phyloP scores from a whole-genome alignment of 139 green algal species.

The Bryopsis sp. region DNA sequence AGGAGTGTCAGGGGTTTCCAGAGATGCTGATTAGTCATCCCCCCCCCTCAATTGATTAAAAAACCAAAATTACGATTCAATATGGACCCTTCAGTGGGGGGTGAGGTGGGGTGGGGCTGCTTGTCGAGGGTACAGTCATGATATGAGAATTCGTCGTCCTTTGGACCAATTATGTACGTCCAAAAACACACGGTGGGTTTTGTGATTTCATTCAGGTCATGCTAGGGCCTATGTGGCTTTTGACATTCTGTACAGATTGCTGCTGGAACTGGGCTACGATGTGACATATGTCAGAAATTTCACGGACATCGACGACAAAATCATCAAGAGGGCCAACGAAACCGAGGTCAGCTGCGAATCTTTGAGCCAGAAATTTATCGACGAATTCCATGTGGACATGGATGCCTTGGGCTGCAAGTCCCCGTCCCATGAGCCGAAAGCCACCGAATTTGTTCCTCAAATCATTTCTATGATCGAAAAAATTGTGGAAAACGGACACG shows the following conservation, averaged over 20 bases:
- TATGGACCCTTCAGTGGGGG: too few species aligned
- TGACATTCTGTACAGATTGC: slow-evolving; percentile 79
- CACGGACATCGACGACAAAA: slow-evolving; percentile 94
- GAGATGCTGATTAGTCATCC: too few species aligned
- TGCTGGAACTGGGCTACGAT: slow-evolving; percentile 54
- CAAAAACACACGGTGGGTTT: background rate
- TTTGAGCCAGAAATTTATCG: slow-evolving; percentile 72
- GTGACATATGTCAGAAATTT: slow-evolving; percentile 69
- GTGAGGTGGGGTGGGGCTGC: too few species aligned
- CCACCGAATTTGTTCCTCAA: slow-evolving; percentile 74
- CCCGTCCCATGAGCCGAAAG: slow-evolving; percentile 78
- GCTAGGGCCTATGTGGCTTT: slow-evolving; percentile 92
- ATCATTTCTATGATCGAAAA: slow-evolving; percentile 82
- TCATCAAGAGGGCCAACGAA: slow-evolving; percentile 79
- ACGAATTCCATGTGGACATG: slow-evolving; percentile 92
- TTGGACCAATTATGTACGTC: too few species aligned
- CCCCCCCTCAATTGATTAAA: too few species aligned
- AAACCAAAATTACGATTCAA: too few species aligned
- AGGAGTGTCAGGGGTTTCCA: too few species aligned
- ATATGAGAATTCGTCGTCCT: too few species aligned
- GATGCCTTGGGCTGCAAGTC: slow-evolving; percentile 65
- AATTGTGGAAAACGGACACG: slow-evolving; percentile 85
- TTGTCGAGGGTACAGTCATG: too few species aligned
- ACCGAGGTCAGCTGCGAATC: slow-evolving; percentile 55
- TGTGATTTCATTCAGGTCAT: slow-evolving; percentile 54